Evolutionary conservation across 2,329 filamentous ascomycete species (phyloP).

Genomic region (Lanzia echinophila): DNA sequence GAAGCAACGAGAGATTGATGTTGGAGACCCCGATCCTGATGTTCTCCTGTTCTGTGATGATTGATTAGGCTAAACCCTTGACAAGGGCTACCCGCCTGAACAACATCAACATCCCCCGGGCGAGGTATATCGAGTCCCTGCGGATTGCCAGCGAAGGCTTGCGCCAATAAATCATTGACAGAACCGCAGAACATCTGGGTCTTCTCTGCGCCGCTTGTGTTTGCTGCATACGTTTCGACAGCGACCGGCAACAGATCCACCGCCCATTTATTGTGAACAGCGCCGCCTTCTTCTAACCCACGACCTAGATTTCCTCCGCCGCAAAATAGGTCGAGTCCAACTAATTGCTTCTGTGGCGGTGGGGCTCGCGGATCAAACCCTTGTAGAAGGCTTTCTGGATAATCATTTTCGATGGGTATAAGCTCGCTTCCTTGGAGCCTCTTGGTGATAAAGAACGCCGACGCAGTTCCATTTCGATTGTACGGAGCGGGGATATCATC

Average conservation of each 20-base stretch:
- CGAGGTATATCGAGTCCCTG: conserved; percentile 40
- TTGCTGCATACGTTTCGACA: conserved; percentile 69
- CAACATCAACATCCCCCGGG: conserved; percentile 59
- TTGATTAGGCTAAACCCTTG: conserved; percentile 68
- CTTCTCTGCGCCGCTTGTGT: conserved; percentile 38
- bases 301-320: conserved; percentile 73
- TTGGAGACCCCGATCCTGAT: conserved; percentile 48
- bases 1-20: conserved; percentile 75
- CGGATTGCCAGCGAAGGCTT: conserved; percentile 47
- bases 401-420: conserved; percentile 30
- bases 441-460: conserved; percentile 58
- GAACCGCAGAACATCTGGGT: conserved; percentile 61
- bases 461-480: conserved; percentile 55
- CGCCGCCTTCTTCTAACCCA: conserved; percentile 66
- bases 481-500: conserved; percentile 56
- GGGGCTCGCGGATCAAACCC: conserved; percentile 44
- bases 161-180: conserved; percentile 58
- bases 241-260: conserved; percentile 61
- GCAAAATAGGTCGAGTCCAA: conserved; percentile 67
- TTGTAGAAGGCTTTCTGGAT: conserved; percentile 40
- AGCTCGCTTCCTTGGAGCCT: conserved; percentile 29
- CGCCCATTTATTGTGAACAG: conserved; percentile 56
- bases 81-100: conserved; percentile 70
- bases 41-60: conserved; percentile 43
- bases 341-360: conserved; percentile 36